phyloP scores from a whole-genome alignment of 805 yeast species.

The Ogataea pilisensis region DNA sequence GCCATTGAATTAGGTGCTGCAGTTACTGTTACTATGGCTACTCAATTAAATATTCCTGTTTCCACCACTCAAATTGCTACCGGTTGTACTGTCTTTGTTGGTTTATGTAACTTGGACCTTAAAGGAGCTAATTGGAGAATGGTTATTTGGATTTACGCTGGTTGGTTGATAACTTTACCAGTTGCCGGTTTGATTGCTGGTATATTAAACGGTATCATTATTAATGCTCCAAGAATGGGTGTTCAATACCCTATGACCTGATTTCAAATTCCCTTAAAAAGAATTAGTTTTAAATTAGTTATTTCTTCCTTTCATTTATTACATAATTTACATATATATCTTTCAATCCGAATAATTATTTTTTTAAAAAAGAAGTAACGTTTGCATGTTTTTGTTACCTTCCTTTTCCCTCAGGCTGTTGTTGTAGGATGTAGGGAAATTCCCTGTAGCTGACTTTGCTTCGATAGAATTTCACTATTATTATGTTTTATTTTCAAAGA shows the following conservation, averaged over 20 bases:
- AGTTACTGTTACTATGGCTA: slow-evolving; percentile 68
- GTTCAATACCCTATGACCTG: slow-evolving; percentile 24
- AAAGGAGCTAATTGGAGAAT: slow-evolving; percentile 73
- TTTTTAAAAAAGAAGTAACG: too few species aligned
- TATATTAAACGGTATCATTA: slow-evolving; percentile 53
- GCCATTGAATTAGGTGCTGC: slow-evolving; percentile 78
- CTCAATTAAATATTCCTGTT: slow-evolving; percentile 66
- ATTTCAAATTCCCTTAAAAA: neutral
- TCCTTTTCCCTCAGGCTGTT: too few species aligned
- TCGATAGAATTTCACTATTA: too few species aligned
- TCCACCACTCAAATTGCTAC: slow-evolving; percentile 78
- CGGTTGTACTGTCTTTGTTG: slow-evolving; percentile 75
- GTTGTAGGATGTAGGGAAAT: too few species aligned
- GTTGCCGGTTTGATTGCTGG: slow-evolving; percentile 73
- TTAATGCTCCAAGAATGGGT: slow-evolving; percentile 57
- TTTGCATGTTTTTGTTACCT: too few species aligned
- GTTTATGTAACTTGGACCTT: slow-evolving; percentile 62
- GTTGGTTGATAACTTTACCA: slow-evolving; percentile 73
- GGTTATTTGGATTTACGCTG: slow-evolving; percentile 65
- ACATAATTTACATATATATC: too few species aligned
- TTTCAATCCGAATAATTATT: too few species aligned
- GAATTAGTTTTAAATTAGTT: neutral
- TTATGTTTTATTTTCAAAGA: too few species aligned
- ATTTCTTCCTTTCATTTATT: neutral
- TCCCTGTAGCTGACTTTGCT: too few species aligned